These are phyloP conservation scores for Coemansia sp. DNA, from an alignment of 192 early-diverging fungal genomes.

Conservation along the genomic window DNA sequence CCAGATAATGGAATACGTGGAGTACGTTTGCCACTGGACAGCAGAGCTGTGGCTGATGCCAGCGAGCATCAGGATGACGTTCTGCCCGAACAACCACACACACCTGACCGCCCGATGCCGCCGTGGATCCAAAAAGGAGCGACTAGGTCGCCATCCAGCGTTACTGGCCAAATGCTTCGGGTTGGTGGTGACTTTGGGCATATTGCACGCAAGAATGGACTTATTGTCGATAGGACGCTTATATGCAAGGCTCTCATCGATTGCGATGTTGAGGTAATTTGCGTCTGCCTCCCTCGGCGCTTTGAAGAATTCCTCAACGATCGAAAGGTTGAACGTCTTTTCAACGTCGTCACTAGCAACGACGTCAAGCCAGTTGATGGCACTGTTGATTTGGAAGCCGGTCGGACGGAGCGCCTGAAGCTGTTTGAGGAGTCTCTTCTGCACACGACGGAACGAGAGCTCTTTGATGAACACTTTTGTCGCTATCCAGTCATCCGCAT, in stretches of 20 bases:
- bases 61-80: background rate
- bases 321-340: too few relatives aligned
- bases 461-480: background rate
- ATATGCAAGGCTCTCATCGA: slow-evolving; percentile 17
- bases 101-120: background rate
- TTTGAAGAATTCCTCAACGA: slow-evolving; percentile 35
- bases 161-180: background rate
- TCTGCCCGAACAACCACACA: background rate
- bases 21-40: background rate
- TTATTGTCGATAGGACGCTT: slow-evolving; percentile 18
- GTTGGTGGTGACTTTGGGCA: slow-evolving; percentile 15
- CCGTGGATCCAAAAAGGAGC: background rate
- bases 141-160: background rate
- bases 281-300: slow-evolving; percentile 19
- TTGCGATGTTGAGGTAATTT: too few relatives aligned
- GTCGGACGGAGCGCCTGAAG: background rate
- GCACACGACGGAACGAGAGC: background rate
- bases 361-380: background rate
- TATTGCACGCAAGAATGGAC: background rate
- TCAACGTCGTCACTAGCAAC: slow-evolving; percentile 16
- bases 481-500: background rate
- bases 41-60: background rate
- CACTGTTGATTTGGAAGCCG: background rate
- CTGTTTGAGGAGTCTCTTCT: slow-evolving; percentile 1
- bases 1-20: background rate